Percentiles rank a stretch among this genome's conserved stretches.
Evolutionary conservation across 352 stramenopile genomes (phyloP).

Genomic region (Globisporangium sylvaticum): DNA sequence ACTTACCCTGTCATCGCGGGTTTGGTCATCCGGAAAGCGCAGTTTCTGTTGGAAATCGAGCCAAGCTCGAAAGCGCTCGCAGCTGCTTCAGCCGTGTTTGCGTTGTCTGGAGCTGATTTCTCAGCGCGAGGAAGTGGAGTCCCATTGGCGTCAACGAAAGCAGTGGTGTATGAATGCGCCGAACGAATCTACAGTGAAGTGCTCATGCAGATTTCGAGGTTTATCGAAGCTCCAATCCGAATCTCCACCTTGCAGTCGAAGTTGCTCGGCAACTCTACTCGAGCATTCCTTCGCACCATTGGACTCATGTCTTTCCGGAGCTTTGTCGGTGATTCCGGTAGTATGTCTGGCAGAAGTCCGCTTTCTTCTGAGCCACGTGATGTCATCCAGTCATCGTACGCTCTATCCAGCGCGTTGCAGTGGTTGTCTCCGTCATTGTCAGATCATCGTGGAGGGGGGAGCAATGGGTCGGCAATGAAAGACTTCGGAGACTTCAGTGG

Average conservation of each 20-base stretch:
- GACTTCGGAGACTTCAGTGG: slow-evolving; percentile 42
- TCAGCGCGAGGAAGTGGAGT: slow-evolving; percentile 17
- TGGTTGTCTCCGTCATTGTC: slow-evolving; percentile 61
- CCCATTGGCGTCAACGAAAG: slow-evolving; percentile 37
- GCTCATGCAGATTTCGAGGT: slow-evolving; percentile 78
- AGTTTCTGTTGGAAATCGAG: slow-evolving; percentile 82
- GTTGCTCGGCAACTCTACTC: slow-evolving; percentile 70
- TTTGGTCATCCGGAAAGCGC: slow-evolving; percentile 77
- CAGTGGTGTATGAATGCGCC: slow-evolving; percentile 64
- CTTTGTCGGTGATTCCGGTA: slow-evolving; percentile 61
- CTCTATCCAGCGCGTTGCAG: slow-evolving; percentile 61
- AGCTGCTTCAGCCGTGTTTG: slow-evolving; percentile 60
- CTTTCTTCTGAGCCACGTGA: slow-evolving; percentile 44
- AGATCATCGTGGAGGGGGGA: slow-evolving; percentile 19
- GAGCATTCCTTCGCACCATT: slow-evolving; percentile 74
- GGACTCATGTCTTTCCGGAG: slow-evolving; percentile 73
- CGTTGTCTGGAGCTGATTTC: slow-evolving; percentile 39
- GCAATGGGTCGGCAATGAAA: slow-evolving; percentile 15
- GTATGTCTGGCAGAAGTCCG: slow-evolving; percentile 24
- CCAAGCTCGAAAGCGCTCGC: slow-evolving; percentile 66
- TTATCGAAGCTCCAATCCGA: slow-evolving; percentile 73
- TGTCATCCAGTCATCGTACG: slow-evolving; percentile 69
- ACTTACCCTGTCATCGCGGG: slow-evolving; percentile 78
- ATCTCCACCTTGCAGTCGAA: slow-evolving; percentile 68
- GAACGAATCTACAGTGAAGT: slow-evolving; percentile 85